Percentiles rank a stretch among this genome's conserved stretches.
Evolutionary conservation across 1,284 basidiomycete genomes (phyloP).

Genomic region (Phlebopus sp.): DNA sequence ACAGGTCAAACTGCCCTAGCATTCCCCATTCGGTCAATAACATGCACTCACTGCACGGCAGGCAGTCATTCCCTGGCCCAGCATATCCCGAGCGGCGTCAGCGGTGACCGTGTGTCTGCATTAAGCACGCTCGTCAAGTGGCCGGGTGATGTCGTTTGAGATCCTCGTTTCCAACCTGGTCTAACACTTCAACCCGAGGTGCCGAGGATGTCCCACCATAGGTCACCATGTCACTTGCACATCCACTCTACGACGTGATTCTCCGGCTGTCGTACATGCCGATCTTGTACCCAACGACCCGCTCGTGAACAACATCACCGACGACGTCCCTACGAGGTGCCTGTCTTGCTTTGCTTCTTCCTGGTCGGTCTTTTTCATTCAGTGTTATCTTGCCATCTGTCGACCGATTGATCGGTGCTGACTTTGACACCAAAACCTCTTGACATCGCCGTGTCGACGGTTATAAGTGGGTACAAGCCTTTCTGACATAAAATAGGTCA

Average conservation of each 20-base stretch:
- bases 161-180: not conserved
- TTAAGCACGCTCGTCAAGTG: not conserved
- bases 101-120: not conserved
- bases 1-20: not conserved
- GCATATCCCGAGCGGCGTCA: not conserved
- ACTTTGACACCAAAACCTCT: not conserved
- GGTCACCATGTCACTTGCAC: not conserved
- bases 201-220: constrained; percentile 19
- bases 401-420: not conserved
- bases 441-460: not conserved
- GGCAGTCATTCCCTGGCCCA: not conserved
- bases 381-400: not conserved
- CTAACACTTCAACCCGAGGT: constrained; percentile 20
- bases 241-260: not conserved
- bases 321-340: constrained; percentile 4
- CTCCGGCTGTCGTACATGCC: not conserved
- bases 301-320: constrained; percentile 8
- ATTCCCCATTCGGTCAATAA: not conserved
- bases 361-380: not conserved
- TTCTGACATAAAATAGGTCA: constrained; percentile 9
- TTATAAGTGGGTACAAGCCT: not conserved
- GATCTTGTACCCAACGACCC: not conserved
- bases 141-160: not conserved
- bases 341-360: not conserved
- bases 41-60: not conserved